Base-by-base conservation (phyloP, 805 yeast species). In the Candida morakotiae region DNA sequence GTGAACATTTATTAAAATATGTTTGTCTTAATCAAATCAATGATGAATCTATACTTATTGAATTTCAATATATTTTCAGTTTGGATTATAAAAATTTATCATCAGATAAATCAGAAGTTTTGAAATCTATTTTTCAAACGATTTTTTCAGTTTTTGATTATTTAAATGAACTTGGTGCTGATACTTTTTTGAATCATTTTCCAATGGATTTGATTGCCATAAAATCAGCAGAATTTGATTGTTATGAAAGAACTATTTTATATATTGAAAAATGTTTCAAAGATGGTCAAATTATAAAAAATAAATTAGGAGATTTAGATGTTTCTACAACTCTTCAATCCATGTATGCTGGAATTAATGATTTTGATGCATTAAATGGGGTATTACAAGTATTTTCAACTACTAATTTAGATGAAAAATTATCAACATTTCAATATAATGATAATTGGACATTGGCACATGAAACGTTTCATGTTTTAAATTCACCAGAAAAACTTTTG, bases 361-460 rank as follows among this genome's bases (percentile, higher is more conserved):
- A 94, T 52, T 72, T 81, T 25, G 99, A 93, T 63, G 81, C 96
- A 0, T 67, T 93, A 22, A 89, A 85, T 53, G 99, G 98, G 16
- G 78, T 87, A 4, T 62, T 89, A 39, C 79, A 85, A 41, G 73
- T 73, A 42, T 82, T 86, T 47, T 79, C 95, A 0, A 73, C 83
- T 0, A 75, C 78, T 28, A 77, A 79, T 45, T 61, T 87, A 30
- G 73, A 77, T n/a, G 89, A 88, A 42, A 85, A 87, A 52, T 72
- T 89, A 18, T 67, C 80, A 5, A 87, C 87, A 40, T 79, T 91
- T 37, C 93, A 87, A 47, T 88, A 85, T 47, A 81, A 86, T 34
- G 87, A 85, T 28, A 83, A 83, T 49, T 88, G 96, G 95, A 71
- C 79, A 28, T 73, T 87, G 49, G 95, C 96, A 0, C 84, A 87